Evolutionary conservation across 169 alveolate species (phyloP), one percentile per base, ranked within the genome.

Genomic region (Eimeria brunetti): DNA sequence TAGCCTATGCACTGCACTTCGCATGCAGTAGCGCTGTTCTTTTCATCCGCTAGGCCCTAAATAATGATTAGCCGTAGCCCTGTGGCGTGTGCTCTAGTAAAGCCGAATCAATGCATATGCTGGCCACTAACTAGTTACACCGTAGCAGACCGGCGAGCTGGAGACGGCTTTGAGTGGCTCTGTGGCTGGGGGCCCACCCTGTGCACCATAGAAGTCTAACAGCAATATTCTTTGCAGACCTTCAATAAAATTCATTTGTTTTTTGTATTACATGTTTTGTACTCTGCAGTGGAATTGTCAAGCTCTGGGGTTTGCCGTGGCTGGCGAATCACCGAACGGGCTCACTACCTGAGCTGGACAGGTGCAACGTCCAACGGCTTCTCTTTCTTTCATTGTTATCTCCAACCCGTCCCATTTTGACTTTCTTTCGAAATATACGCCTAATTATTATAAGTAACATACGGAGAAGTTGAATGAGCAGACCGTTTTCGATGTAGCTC

Each of bases 1-100:
- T 73, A 56, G 83, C 53, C 83, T 73, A 73, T 20, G 83, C 83
- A 56, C 53, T 38, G 83, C 83, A 73, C 78, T 33, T 67, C 30
- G 78, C 41, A 38, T 14, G 53, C 83, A 73, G 22, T 5, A 12
- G 56, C 56, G 18, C 36, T 16, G 11, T 38, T 73, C 53, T 38
- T 38, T 73, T 38, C 51, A 51, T 36, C 83, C n/a, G 1, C 18
- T 53, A 73, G 41, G 36, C 83, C 18, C 18, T 73, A 0, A 73
- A 73, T 38, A 53, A 73, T 38, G 53, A 73, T 36, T 36, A 18
- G 0, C 53, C 0, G 38, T 73, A 30, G 30, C 12, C 4, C 53
- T 73, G 83, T 36, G 38, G 12, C 0, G 51, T 36, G 14, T 73
- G 38, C 38, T 73, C 18, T 38, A 38, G 53, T 38, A 38, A 16